Evolutionary conservation across 768 basidiomycete species (phyloP), one percentile per base, ranked within the genome.

Genomic region (Lactarius sanguifluus): DNA sequence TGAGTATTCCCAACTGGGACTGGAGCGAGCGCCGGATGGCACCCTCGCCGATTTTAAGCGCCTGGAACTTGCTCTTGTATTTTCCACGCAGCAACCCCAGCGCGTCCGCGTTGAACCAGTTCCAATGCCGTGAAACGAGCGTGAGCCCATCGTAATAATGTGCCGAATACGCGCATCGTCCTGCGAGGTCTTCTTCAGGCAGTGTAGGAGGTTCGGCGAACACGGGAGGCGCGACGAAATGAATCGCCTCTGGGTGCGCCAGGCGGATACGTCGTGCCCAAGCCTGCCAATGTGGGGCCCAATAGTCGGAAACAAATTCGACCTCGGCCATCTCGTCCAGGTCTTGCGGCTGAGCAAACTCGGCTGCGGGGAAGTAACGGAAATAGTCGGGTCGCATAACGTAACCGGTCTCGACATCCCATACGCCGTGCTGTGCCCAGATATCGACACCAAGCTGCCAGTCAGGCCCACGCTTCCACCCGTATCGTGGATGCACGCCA

Each of bases 111-210:
- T 98, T 98, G 82, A 94, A 91, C 88, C 89, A 89, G 74, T 94
- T 90, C 93, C 92, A 95, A 72, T 95, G 92, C 41, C 92, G 82
- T 40, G 92, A 91, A n/a, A 98, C 81, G 50, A 98, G 84, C 0
- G 96, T 98, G 47, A 98, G 79, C 1, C 96, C 96, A 71, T 98
- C 96, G 73, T 98, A 98, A 75, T 94, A 98, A 75, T 98, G 96
- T 0, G 88, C 82, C 5, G 90, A 88, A 70, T 92, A 89, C 38
- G 83, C 87, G 2, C 89, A 86, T 2, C 95, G 88, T 16, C 84
- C 81, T 20, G 86, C 76, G 16, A 87, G 76, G 10, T 83, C 81
- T 28, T 83, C 82, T 9, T 83, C 82, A 18, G 85, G 76, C 1
- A 87, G 75, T 28, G 76, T 71, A 0, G 95, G 94, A 0, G 96